phyloP scores from a whole-genome alignment of 192 early-diverging fungal species.

The Umbelopsis isabellina region DNA sequence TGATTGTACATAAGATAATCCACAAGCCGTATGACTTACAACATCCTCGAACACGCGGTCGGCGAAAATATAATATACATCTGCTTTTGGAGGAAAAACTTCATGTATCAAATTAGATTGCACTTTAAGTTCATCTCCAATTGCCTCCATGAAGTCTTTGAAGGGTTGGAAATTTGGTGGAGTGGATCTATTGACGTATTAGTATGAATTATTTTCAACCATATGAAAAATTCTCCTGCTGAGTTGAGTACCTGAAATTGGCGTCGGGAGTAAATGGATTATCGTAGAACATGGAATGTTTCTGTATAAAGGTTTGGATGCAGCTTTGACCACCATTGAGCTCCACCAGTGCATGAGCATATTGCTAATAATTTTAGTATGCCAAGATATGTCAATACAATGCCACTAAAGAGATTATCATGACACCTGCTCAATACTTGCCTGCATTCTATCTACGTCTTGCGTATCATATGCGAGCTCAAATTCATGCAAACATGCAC shows the following conservation, averaged over 20 bases:
- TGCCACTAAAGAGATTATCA: neutral
- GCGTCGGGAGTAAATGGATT: constrained; percentile 59
- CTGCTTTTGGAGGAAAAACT: constrained; percentile 69
- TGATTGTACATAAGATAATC: neutral
- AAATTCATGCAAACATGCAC: constrained; percentile 71
- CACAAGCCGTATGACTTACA: constrained; percentile 23
- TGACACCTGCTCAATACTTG: constrained; percentile 19
- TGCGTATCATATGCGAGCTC: constrained; percentile 75
- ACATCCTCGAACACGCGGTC: constrained; percentile 84
- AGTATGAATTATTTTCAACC: neutral
- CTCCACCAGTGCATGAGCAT: constrained; percentile 63
- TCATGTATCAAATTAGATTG: constrained; percentile 66
- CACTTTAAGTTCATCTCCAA: constrained; percentile 66
- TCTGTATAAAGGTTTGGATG: constrained; percentile 81
- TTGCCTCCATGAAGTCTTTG: constrained; percentile 65
- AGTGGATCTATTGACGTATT: constrained; percentile 4
- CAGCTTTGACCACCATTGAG: constrained; percentile 75
- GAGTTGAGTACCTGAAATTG: constrained; percentile 51
- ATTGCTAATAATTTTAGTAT: constrained; percentile 40
- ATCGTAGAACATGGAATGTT: constrained; percentile 87
- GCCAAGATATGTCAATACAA: neutral
- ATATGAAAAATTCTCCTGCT: neutral
- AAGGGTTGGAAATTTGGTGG: constrained; percentile 46
- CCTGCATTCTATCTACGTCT: constrained; percentile 68
- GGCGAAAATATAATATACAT: constrained; percentile 73